Percentiles rank a stretch among this genome's conserved stretches.
These are phyloP conservation scores for Cryptococcus sp. DNA, from an alignment of 1,284 basidiomycete genomes.

Conservation along the genomic window DNA sequence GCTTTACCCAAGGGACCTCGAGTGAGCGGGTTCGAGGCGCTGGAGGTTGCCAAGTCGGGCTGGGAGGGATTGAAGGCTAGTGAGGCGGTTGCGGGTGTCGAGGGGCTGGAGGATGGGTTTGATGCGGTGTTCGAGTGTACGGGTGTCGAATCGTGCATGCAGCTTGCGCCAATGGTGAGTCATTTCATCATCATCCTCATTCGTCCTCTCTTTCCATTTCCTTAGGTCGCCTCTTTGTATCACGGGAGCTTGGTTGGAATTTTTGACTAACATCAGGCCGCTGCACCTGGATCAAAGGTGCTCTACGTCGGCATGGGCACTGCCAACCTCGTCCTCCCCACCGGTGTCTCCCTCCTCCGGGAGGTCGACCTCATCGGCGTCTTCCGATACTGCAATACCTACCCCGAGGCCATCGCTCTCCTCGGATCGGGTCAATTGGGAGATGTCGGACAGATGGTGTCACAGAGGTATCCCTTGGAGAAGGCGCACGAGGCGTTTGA, in stretches of 20 bases:
- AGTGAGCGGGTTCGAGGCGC: slow-evolving; percentile 56
- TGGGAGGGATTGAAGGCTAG: slow-evolving; percentile 48
- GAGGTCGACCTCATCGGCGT: slow-evolving; percentile 92
- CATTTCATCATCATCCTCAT: background rate
- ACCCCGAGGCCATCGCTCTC: slow-evolving; percentile 73
- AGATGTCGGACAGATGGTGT: slow-evolving; percentile 69
- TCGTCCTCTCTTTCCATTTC: background rate
- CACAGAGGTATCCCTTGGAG: slow-evolving; percentile 66
- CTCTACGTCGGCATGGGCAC: slow-evolving; percentile 95
- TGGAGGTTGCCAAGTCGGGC: slow-evolving; percentile 60
- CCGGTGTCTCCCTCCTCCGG: slow-evolving; percentile 71
- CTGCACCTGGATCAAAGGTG: slow-evolving; percentile 75
- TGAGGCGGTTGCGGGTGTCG: slow-evolving; percentile 24
- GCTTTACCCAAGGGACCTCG: slow-evolving; percentile 55
- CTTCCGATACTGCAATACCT: slow-evolving; percentile 73
- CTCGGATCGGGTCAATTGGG: slow-evolving; percentile 59
- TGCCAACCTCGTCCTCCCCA: slow-evolving; percentile 71
- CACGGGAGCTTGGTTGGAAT: background rate
- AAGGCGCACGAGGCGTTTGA: slow-evolving; percentile 71
- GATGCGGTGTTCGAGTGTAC: slow-evolving; percentile 93
- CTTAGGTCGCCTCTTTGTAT: background rate
- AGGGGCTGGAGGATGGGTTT: slow-evolving; percentile 65
- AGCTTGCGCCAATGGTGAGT: slow-evolving; percentile 76
- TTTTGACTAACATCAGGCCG: slow-evolving; percentile 56
- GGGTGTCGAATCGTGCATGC: slow-evolving; percentile 83